These are phyloP conservation scores for Rhizopus arrhizus DNA, from an alignment of 371 early-diverging fungal species.

Conservation along the genomic window DNA sequence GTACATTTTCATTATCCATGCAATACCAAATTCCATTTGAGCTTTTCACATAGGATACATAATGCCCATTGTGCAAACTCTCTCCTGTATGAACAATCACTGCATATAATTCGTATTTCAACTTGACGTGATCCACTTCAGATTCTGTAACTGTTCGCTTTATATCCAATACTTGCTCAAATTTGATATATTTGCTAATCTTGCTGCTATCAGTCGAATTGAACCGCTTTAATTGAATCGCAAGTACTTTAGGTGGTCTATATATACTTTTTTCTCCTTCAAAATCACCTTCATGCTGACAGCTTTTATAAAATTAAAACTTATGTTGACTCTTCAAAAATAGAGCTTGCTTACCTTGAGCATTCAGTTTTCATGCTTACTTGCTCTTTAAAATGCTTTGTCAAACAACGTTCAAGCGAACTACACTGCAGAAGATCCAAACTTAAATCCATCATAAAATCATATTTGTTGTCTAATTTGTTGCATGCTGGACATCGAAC, in stretches of 20 bases:
- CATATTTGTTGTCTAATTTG: slow-evolving; percentile 66
- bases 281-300: slow-evolving; percentile 60
- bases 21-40: slow-evolving; percentile 83
- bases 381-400: slow-evolving; percentile 26
- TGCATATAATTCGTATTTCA: slow-evolving; percentile 67
- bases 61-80: slow-evolving; percentile 78
- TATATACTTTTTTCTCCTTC: slow-evolving; percentile 68
- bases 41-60: slow-evolving; percentile 78
- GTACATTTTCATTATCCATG: slow-evolving; percentile 78
- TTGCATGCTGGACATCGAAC: slow-evolving; percentile 74
- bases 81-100: slow-evolving; percentile 82
- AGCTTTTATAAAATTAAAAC: slow-evolving; percentile 16
- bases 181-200: slow-evolving; percentile 47
- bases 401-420: slow-evolving; percentile 54
- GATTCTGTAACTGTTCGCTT: slow-evolving; percentile 37
- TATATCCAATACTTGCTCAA: slow-evolving; percentile 50
- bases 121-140: slow-evolving; percentile 30
- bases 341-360: slow-evolving; percentile 25
- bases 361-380: slow-evolving; percentile 21
- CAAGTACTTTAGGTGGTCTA: slow-evolving; percentile 68
- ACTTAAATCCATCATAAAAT: slow-evolving; percentile 72
- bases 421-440: slow-evolving; percentile 70
- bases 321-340: neutral
- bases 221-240: slow-evolving; percentile 81
- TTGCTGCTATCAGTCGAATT: slow-evolving; percentile 59